Base-by-base conservation (phyloP, 305 asterid species). In the Fraxinus greggii region DNA sequence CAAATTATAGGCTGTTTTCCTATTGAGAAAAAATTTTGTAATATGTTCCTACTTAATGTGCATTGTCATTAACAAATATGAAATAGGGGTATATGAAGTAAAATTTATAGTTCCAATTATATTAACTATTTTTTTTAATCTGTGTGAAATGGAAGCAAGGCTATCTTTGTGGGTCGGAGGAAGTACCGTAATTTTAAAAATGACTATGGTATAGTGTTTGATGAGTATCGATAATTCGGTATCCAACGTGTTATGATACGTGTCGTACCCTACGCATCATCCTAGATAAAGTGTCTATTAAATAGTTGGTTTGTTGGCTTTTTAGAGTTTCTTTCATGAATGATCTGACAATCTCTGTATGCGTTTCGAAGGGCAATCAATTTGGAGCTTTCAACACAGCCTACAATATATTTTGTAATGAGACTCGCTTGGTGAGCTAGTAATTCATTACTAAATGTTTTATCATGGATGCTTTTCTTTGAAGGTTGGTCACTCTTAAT, bases 361-460 rank as follows among this genome's bases (percentile, higher is more conserved):
- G 56, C 63, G 77, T 78, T 63, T 85, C 86, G 77, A 86, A 94
- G 98, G 93, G 85, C 79, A 92, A 92, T 21, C 80, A 79, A 63
- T 32, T 67, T 72, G 87, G 88, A 85, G 86, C 88, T 83, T 89
- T 92, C 82, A 78, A 77, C 45, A 87, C 75, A 48, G 93, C 90
- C 72, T 81, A 73, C 81, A 33, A 78, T 56, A 87, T 91, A 85
- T 89, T 94, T 80, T 80, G 86, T 63, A 72, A 79, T 78, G 87
- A 92, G 79, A 83, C 90, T 83, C 85, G 86, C 80, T 61, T 65
- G 95, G 98, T 94, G 88, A 92, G 97, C 80, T 56, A 82, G 19
- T 33, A 42, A n/a, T 72, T 54, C 54, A 17, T 82, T 40, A 59
- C 70, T 83, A 15, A 51, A 38, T 48, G 80, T 75, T 54, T 83